A percentile compares a stretch with the other conserved stretches of the same genome.
These are phyloP conservation scores for Russula abietina DNA, from an alignment of 768 basidiomycete species.

Conservation along the genomic window DNA sequence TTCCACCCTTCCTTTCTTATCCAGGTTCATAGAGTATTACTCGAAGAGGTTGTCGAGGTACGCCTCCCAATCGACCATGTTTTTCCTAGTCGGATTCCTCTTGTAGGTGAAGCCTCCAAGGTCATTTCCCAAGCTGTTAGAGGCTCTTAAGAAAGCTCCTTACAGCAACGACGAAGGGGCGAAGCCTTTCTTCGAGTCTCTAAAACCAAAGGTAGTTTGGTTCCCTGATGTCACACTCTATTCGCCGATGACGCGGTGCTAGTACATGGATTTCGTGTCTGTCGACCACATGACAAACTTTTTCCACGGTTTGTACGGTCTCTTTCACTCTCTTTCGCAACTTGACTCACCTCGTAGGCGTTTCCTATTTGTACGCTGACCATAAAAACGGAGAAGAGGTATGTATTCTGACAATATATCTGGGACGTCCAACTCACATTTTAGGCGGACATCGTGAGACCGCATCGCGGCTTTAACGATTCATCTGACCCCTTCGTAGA, in stretches of 20 bases:
- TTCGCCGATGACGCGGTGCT: neutral
- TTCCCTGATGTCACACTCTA: neutral
- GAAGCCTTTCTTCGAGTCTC: slow-evolving; percentile 20
- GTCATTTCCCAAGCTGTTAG: slow-evolving; percentile 40
- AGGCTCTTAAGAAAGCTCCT: slow-evolving; percentile 27
- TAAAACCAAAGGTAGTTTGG: slow-evolving; percentile 17
- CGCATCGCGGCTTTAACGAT: neutral
- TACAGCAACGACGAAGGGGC: slow-evolving; percentile 19
- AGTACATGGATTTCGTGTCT: slow-evolving; percentile 48
- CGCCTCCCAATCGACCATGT: neutral
- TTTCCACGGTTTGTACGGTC: slow-evolving; percentile 33
- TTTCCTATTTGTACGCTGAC: slow-evolving; percentile 24
- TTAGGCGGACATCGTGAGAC: slow-evolving; percentile 22
- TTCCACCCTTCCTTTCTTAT: slow-evolving; percentile 55
- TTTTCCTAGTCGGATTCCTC: slow-evolving; percentile 11
- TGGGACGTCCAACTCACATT: slow-evolving; percentile 24
- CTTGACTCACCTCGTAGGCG: slow-evolving; percentile 10
- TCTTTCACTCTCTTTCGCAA: neutral
- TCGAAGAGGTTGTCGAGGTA: slow-evolving; percentile 70
- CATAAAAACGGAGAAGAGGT: slow-evolving; percentile 23
- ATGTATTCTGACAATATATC: neutral
- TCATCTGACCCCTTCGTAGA: slow-evolving; percentile 35
- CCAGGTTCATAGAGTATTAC: slow-evolving; percentile 57
- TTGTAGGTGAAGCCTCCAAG: slow-evolving; percentile 58
- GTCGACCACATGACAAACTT: slow-evolving; percentile 60